These are phyloP conservation scores for Tricholoma bakamatsutake DNA, from an alignment of 768 basidiomycete species.

Conservation along the genomic window DNA sequence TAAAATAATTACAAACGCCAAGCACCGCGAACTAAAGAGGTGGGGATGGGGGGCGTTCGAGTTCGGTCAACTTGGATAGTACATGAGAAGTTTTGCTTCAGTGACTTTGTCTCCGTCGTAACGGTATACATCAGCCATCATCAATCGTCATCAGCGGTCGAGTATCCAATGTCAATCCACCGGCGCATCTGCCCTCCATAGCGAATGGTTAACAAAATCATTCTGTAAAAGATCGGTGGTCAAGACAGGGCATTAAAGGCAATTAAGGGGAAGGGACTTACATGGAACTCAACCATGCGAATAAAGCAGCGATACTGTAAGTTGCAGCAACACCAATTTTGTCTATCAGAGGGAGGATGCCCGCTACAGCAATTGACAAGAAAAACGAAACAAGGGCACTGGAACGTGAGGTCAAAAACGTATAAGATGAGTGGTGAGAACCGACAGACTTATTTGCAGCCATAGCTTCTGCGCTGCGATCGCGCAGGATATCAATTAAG, in stretches of 20 bases:
- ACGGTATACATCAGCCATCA: not conserved
- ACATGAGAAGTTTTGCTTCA: constrained; percentile 13
- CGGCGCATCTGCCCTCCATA: constrained; percentile 10
- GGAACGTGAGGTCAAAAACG: not conserved
- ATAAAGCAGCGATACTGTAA: too few relatives aligned
- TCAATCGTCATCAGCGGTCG: constrained; percentile 7
- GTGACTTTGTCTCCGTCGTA: constrained; percentile 28
- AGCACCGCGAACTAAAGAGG: too few relatives aligned
- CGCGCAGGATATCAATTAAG: constrained; percentile 44
- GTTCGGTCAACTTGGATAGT: too few relatives aligned
- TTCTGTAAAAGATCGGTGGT: constrained; percentile 1
- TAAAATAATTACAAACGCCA: too few relatives aligned
- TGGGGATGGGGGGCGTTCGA: too few relatives aligned
- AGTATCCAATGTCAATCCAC: constrained; percentile 10
- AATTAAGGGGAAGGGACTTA: constrained; percentile 4
- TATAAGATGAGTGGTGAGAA: too few relatives aligned
- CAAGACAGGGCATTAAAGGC: not conserved
- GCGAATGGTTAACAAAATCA: constrained; percentile 9
- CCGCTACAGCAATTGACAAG: constrained; percentile 3
- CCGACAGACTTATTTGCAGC: too few relatives aligned
- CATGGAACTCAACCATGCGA: too few relatives aligned
- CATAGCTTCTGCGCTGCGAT: too few relatives aligned
- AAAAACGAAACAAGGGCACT: constrained; percentile 13
- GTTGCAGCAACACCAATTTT: too few relatives aligned
- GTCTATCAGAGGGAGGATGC: too few relatives aligned